Base-by-base conservation (phyloP, 176 grass and related monocot genomes). In the Elymus sibiricus region DNA sequence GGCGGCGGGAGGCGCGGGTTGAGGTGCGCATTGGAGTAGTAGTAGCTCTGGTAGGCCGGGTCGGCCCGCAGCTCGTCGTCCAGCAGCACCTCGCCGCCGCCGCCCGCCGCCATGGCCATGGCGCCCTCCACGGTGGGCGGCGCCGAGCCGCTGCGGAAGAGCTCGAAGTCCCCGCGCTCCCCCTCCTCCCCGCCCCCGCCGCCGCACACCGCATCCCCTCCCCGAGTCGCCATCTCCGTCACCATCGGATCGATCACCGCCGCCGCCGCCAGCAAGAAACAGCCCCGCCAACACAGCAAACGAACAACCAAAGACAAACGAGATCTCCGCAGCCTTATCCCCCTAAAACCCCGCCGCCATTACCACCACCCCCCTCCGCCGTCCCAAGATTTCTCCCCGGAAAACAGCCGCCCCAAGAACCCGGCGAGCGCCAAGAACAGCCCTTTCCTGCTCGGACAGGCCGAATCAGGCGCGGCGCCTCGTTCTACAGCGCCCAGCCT, bases 1-100 rank as follows among this genome's bases (percentile, higher is more conserved):
- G 88, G 94, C 77, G 86, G 94, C 44, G 87, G 90, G 39, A 97
- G 89, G 66, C 92, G 87, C 46, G 92, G 95, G 90, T 97, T 94
- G 72, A 91, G 78, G 88, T 91, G 89, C 56, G 85, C 92, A 88
- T 92, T 87, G 75, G 92, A 88, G 86, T 93, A 91, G 84, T 89
- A 91, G 79, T 93, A 95, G 59, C 83, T 82, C 74, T 89, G 86
- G 87, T 91, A 94, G 21, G 83, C 94, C 69, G 86, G 88, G 80
- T 97, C 86, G 29, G 90, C 85, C 9, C 88, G 86, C 43, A 92
- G 90, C 22, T 94, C 92, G 27, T 94, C 95, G 49, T 90, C 84
- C 43, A 89, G 44, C 14, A 81, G 84, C 59, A 86, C 44, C 16
- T 83, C 85, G 12, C 88, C 84, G 78, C 6, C 87, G 43, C 53